Evolutionary conservation across 202 grass and related monocot genomes (phyloP).

Genomic region (Cymbopogon flexuosus): DNA sequence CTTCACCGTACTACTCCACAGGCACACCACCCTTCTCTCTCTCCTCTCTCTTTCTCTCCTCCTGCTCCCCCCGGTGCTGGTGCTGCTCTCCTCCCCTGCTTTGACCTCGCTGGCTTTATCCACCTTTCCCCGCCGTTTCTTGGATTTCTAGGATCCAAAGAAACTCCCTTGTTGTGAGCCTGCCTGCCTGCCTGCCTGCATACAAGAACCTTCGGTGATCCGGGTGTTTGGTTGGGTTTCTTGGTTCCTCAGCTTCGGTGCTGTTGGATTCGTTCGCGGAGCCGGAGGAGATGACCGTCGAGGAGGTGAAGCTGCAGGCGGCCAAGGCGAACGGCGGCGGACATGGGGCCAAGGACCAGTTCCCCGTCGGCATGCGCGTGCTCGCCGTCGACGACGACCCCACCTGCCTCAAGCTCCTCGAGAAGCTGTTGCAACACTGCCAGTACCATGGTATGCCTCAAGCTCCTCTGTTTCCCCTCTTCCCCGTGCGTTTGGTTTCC

Average conservation of each 20-base stretch:
- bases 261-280: not conserved
- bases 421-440: conserved; percentile 53
- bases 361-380: conserved; percentile 76
- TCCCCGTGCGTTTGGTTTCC: not conserved
- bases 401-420: conserved; percentile 70
- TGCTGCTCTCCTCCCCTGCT: conserved; percentile 17
- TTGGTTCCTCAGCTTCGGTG: not conserved
- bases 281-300: conserved; percentile 43
- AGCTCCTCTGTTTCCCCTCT: not conserved
- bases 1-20: conserved; percentile 22
- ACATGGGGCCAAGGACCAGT: conserved; percentile 43
- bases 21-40: too few relatives aligned
- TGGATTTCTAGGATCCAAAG: conserved; percentile 44
- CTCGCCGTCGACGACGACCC: conserved; percentile 83
- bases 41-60: not conserved
- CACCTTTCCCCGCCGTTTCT: conserved; percentile 32
- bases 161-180: not conserved
- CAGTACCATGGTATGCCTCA: conserved; percentile 57
- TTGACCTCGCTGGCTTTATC: conserved; percentile 33
- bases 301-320: conserved; percentile 29
- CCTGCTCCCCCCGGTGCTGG: not conserved
- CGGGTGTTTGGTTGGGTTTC: not conserved
- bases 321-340: conserved; percentile 7
- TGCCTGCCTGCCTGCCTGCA: not conserved
- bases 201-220: conserved; percentile 1